A percentile compares a stretch with the other conserved stretches of the same genome.
Conservation (phyloP, 176 grass and related monocot genomes). For the Thinopyrum elongatum region DNA sequence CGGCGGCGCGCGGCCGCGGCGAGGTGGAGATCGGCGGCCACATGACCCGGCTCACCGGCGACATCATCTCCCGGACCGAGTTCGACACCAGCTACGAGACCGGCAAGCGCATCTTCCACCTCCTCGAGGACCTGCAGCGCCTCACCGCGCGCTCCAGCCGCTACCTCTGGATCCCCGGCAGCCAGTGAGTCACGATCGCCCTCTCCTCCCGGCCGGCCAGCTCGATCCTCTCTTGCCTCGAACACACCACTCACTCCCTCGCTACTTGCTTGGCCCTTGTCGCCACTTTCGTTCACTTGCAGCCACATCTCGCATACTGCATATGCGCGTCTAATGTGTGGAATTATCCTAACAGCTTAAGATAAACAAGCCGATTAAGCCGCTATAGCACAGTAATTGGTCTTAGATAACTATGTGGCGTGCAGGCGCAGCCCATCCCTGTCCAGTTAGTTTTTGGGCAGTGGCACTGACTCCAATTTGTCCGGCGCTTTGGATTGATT, state of each 20-base stretch:
- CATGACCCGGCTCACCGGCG: conserved; percentile 77
- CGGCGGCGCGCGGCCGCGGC: conserved; percentile 1
- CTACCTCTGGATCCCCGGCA: conserved; percentile 86
- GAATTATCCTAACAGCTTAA: not conserved
- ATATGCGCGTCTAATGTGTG: not conserved
- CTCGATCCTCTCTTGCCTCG: not conserved
- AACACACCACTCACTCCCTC: not conserved
- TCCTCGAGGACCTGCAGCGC: conserved; percentile 66
- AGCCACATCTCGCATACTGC: not conserved
- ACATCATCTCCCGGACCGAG: conserved; percentile 87
- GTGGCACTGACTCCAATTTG: conserved; percentile 16
- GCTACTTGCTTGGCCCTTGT: conserved; percentile 13
- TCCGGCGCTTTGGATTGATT: conserved; percentile 21
- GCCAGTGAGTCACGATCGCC: conserved; percentile 44
- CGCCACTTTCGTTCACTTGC: not conserved
- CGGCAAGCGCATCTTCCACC: conserved; percentile 63
- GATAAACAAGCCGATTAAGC: not conserved
- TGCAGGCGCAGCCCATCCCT: conserved; percentile 14
- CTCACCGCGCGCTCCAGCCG: conserved; percentile 71
- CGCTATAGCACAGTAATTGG: not conserved
- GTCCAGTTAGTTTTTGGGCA: conserved; percentile 40
- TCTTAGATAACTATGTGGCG: not conserved
- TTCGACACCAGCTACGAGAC: conserved; percentile 88
- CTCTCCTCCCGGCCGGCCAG: not conserved
- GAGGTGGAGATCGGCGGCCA: conserved; percentile 75